These are phyloP conservation scores for Cadophora malorum DNA, from an alignment of 2,329 filamentous ascomycete species.

Conservation along the genomic window DNA sequence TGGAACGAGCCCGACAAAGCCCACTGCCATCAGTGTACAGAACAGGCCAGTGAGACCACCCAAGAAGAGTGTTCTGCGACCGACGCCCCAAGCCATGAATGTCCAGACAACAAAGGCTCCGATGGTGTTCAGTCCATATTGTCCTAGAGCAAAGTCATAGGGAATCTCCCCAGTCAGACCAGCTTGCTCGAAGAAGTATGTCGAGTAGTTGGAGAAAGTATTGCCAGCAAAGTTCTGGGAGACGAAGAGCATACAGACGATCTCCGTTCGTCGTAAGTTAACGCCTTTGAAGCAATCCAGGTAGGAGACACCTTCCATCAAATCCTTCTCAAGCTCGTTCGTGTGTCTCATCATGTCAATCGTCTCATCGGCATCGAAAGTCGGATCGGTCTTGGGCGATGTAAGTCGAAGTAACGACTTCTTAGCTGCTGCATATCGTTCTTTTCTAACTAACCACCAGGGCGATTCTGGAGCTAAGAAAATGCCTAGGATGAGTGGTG, in stretches of 20 bases:
- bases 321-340: slow-evolving; percentile 58
- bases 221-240: slow-evolving; percentile 70
- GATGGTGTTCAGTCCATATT: slow-evolving; percentile 56
- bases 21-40: slow-evolving; percentile 78
- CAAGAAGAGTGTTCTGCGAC: slow-evolving; percentile 59
- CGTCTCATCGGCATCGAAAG: slow-evolving; percentile 54
- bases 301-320: slow-evolving; percentile 53
- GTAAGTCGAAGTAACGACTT: slow-evolving; percentile 44
- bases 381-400: slow-evolving; percentile 48
- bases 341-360: slow-evolving; percentile 64
- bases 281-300: slow-evolving; percentile 57
- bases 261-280: slow-evolving; percentile 59
- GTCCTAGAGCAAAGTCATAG: slow-evolving; percentile 62
- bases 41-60: slow-evolving; percentile 53
- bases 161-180: slow-evolving; percentile 52
- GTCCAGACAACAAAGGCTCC: slow-evolving; percentile 62
- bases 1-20: slow-evolving; percentile 62
- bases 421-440: slow-evolving; percentile 53
- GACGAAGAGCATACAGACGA: slow-evolving; percentile 65
- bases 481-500: slow-evolving; percentile 55
- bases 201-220: slow-evolving; percentile 69
- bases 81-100: slow-evolving; percentile 50
- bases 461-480: slow-evolving; percentile 56
- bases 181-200: slow-evolving; percentile 65
- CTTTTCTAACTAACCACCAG: slow-evolving; percentile 58